A percentile compares a stretch with the other conserved stretches of the same genome.
phyloP scores from a whole-genome alignment of 2,329 filamentous ascomycete genomes.

The Sarocladium kiliense region DNA sequence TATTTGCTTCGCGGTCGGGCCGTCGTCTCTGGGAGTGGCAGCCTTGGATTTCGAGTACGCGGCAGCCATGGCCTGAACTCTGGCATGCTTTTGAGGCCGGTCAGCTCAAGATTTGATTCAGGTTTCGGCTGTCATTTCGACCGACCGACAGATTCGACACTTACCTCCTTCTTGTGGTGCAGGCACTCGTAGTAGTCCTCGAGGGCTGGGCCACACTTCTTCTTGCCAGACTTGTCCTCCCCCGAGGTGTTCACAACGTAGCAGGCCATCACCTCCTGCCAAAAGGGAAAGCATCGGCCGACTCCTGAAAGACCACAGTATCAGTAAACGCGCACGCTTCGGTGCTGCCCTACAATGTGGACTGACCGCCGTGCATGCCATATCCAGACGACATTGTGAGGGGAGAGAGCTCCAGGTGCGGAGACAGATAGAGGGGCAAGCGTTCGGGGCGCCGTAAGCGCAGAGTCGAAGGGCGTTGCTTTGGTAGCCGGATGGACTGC shows the following conservation, averaged over 20 bases:
- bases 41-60: constrained; percentile 80
- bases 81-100: constrained; percentile 56
- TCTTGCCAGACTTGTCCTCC: constrained; percentile 75
- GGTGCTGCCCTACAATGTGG: background rate
- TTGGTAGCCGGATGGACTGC: background rate
- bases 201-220: constrained; percentile 77
- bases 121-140: background rate
- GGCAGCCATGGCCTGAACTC: constrained; percentile 71
- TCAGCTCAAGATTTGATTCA: background rate
- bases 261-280: constrained; percentile 98
- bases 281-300: constrained; percentile 94
- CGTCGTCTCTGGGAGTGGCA: constrained; percentile 70
- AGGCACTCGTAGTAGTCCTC: constrained; percentile 99
- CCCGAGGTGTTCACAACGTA: constrained; percentile 89
- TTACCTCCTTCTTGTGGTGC: constrained; percentile 97
- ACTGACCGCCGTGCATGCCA: constrained; percentile 73
- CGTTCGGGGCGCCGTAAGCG: background rate
- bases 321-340: background rate
- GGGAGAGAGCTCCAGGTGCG: background rate
- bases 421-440: background rate
- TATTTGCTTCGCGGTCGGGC: constrained; percentile 80
- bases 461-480: background rate
- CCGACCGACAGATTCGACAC: too few relatives aligned
- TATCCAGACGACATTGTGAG: constrained; percentile 71
- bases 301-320: constrained; percentile 40